Evolutionary conservation across 768 basidiomycete species (phyloP).

Genomic region (Amanita jacksonii): DNA sequence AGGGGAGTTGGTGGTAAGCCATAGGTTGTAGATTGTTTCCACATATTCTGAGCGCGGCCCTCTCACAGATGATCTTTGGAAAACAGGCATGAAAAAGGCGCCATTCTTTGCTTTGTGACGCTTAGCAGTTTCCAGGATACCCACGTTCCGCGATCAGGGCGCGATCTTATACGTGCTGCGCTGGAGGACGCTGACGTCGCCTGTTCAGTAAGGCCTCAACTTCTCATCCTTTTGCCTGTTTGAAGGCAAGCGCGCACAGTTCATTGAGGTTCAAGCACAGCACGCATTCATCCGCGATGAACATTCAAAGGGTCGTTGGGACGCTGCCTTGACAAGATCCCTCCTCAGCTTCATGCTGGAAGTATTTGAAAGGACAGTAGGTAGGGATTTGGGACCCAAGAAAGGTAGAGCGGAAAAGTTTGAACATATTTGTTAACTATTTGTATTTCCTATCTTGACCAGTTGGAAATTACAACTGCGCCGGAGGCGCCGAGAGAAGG

Average conservation of each 20-base stretch:
- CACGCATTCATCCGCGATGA: constrained; percentile 96
- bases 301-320: constrained; percentile 89
- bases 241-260: constrained; percentile 31
- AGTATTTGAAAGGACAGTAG: constrained; percentile 83
- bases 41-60: background rate
- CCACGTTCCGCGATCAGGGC: constrained; percentile 80
- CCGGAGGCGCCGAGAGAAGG: background rate
- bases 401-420: constrained; percentile 33
- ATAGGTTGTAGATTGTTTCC: background rate
- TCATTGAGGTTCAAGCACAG: constrained; percentile 93
- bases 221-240: background rate
- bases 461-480: constrained; percentile 8
- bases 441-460: background rate
- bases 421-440: constrained; percentile 69
- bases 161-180: constrained; percentile 74
- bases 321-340: constrained; percentile 78
- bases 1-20: constrained; percentile 73
- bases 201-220: constrained; percentile 45
- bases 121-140: constrained; percentile 67
- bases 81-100: constrained; percentile 62
- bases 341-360: constrained; percentile 87
- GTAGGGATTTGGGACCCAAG: constrained; percentile 72
- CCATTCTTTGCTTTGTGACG: background rate
- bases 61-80: constrained; percentile 84
- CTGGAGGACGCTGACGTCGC: constrained; percentile 74